A percentile compares a stretch with the other conserved stretches of the same genome.
phyloP scores from a whole-genome alignment of 257 asterid species.

The Cruciata laevipes region DNA sequence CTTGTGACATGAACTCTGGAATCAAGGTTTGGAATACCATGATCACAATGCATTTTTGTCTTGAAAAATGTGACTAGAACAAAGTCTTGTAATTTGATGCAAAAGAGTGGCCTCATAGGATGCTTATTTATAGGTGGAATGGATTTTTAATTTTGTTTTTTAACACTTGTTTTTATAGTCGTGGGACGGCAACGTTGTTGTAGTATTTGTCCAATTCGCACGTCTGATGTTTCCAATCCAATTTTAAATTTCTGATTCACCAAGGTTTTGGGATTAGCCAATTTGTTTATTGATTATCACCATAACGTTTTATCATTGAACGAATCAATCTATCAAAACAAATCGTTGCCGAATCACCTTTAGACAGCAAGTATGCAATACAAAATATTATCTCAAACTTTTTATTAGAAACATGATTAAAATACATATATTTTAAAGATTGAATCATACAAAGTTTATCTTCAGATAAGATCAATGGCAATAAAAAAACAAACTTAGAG shows the following conservation, averaged over 20 bases:
- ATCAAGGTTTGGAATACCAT: conserved; percentile 11
- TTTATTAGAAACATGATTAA: no score
- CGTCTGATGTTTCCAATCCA: not conserved
- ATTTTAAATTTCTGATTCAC: not conserved
- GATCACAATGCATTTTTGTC: not conserved
- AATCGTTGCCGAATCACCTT: no score
- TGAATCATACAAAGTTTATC: no score
- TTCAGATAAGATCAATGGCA: no score
- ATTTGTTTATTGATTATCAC: not conserved
- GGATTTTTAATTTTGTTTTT: not conserved
- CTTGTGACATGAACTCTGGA: not conserved
- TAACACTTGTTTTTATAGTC: not conserved
- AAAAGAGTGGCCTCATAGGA: not conserved
- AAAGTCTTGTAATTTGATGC: not conserved
- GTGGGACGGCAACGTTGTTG: not conserved
- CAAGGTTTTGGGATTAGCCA: not conserved
- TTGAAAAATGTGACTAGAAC: not conserved
- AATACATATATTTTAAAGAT: no score
- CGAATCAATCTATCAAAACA: not conserved
- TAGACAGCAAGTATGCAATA: no score
- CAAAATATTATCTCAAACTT: no score
- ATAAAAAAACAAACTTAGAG: no score
- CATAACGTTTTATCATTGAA: not conserved
- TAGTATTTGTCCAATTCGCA: not conserved
- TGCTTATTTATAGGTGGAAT: not conserved